These are phyloP conservation scores for Fibroporia radiculosa DNA, from an alignment of 768 basidiomycete genomes.

Conservation along the genomic window DNA sequence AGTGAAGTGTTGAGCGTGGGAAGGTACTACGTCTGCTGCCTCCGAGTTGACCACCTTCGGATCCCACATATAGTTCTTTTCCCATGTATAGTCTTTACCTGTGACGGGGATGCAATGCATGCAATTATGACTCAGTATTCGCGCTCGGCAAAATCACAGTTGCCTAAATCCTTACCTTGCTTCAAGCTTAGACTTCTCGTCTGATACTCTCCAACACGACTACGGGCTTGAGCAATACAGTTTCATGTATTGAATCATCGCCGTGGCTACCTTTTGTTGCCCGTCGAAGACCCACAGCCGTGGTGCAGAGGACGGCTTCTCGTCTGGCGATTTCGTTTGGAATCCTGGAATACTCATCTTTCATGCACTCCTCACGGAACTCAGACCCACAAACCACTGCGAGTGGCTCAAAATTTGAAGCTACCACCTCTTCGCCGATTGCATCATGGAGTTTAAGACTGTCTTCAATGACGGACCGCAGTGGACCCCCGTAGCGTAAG, in stretches of 20 bases:
- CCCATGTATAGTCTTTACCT: too few relatives aligned
- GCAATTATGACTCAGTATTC: too few relatives aligned
- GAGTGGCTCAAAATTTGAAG: slow-evolving; percentile 12
- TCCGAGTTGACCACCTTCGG: too few relatives aligned
- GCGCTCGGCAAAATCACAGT: too few relatives aligned
- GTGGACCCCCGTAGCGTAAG: slow-evolving; percentile 19
- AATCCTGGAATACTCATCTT: slow-evolving; percentile 5
- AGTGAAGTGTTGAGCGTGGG: too few relatives aligned
- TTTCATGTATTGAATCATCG: neutral
- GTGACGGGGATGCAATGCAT: too few relatives aligned
- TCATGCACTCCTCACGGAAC: slow-evolving; percentile 5
- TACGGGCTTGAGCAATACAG: neutral
- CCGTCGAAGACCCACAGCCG: neutral
- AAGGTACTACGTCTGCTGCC: too few relatives aligned
- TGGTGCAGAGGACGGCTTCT: neutral
- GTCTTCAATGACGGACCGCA: slow-evolving; percentile 8
- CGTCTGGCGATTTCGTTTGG: neutral
- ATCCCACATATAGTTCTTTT: too few relatives aligned
- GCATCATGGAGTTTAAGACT: slow-evolving; percentile 10
- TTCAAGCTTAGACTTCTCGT: too few relatives aligned
- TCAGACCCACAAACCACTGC: slow-evolving; percentile 2
- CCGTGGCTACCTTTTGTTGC: neutral
- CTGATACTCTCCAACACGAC: neutral
- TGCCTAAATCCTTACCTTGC: too few relatives aligned
- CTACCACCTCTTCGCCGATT: slow-evolving; percentile 10